A percentile compares a stretch with the other conserved stretches of the same genome.
Conservation (phyloP, 345 rosid genomes). For the Eucalyptus virginea region DNA sequence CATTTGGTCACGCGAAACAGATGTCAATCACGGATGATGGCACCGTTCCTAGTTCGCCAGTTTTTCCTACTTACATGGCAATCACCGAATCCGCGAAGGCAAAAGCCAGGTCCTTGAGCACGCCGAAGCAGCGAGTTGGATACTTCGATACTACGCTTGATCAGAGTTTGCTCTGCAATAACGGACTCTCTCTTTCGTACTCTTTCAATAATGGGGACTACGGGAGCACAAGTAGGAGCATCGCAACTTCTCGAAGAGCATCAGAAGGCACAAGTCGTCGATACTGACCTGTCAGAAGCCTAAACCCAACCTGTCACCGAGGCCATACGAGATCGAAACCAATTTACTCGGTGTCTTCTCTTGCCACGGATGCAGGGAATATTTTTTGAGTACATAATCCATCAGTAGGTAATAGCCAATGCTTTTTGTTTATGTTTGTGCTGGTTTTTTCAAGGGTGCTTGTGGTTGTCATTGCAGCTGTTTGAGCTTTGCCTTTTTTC, state of each 20-base stretch:
- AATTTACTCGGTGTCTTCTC: neutral
- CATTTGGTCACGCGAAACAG: conserved; percentile 33
- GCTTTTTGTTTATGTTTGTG: neutral
- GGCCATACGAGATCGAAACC: neutral
- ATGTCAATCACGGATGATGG: conserved; percentile 17
- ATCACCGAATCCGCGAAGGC: conserved; percentile 69
- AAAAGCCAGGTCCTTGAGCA: conserved; percentile 73
- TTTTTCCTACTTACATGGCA: conserved; percentile 55
- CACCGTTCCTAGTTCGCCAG: conserved; percentile 33
- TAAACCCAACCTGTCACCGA: neutral
- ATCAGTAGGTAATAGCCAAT: neutral
- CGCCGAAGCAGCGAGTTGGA: conserved; percentile 52
- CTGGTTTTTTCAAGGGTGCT: neutral
- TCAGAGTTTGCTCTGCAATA: conserved; percentile 5
- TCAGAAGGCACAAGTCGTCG: conserved; percentile 1
- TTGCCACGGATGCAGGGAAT: neutral
- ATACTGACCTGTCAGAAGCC: neutral
- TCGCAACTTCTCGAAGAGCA: neutral
- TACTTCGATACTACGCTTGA: conserved; percentile 24
- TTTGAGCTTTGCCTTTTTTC: neutral
- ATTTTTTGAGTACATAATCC: neutral
- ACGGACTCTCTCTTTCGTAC: conserved; percentile 23
- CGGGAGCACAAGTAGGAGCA: conserved; percentile 2
- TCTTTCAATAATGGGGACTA: conserved; percentile 35
- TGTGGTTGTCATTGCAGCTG: neutral